Conservation (phyloP, 225 moss, liverwort and hornwort genomes). For the Asterella californica region DNA sequence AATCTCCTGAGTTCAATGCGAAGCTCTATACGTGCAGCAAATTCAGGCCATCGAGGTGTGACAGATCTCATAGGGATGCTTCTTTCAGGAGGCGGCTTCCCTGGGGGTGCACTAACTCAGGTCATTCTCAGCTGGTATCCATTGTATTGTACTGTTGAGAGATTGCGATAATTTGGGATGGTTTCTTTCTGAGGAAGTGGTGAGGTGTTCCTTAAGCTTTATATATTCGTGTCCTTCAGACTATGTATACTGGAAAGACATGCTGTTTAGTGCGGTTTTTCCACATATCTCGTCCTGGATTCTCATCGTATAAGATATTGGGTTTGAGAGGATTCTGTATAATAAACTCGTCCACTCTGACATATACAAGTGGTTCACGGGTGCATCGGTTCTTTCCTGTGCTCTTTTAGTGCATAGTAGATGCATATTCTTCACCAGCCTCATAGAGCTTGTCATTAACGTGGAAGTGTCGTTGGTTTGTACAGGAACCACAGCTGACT, state of each 20-base stretch:
- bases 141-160: not conserved
- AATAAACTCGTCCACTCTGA: not conserved
- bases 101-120: conserved; percentile 69
- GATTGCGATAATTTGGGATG: not conserved
- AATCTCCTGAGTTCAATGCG: conserved; percentile 82
- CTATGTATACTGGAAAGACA: not conserved
- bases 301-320: not conserved
- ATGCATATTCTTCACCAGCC: not conserved
- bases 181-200: not conserved
- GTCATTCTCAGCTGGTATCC: conserved; percentile 29
- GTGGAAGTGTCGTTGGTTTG: not conserved
- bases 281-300: not conserved
- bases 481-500: conserved; percentile 69
- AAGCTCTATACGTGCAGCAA: conserved; percentile 55
- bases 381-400: not conserved
- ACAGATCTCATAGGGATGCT: conserved; percentile 77
- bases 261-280: not conserved
- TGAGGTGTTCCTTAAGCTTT: not conserved
- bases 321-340: not conserved
- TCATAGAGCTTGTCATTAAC: conserved; percentile 1
- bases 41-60: conserved; percentile 55
- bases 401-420: not conserved
- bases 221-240: not conserved
- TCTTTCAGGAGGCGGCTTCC: conserved; percentile 66
- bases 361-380: not conserved